A percentile compares a stretch with the other conserved stretches of the same genome.
Conservation (phyloP, 2,329 filamentous ascomycete genomes). For the Hypoxylon sp. region DNA sequence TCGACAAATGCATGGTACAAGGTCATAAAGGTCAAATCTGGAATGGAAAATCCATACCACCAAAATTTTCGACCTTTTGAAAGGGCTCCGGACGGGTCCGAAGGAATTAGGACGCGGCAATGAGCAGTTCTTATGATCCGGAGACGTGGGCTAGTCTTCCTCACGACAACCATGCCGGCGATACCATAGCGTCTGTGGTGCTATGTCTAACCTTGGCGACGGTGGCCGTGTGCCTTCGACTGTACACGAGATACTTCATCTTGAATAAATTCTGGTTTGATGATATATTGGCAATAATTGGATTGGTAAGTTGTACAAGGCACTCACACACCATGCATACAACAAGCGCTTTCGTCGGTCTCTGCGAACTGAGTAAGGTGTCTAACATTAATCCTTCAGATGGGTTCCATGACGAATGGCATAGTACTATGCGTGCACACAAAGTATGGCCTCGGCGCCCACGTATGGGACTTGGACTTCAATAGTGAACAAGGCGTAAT, state of each 20-base stretch:
- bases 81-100: conserved; percentile 12
- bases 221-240: conserved; percentile 28
- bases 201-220: conserved; percentile 35
- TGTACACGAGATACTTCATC: conserved; percentile 39
- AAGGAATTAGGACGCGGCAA: neutral
- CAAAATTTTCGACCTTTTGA: conserved; percentile 17
- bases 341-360: neutral
- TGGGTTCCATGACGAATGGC: conserved; percentile 33
- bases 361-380: neutral
- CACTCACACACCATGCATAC: neutral
- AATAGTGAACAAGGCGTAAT: neutral
- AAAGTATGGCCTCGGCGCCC: conserved; percentile 33
- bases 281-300: conserved; percentile 37
- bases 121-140: conserved; percentile 13
- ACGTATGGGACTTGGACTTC: conserved; percentile 34
- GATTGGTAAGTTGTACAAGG: conserved; percentile 29
- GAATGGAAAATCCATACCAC: conserved; percentile 25
- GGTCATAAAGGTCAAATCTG: conserved; percentile 20
- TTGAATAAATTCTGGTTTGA: conserved; percentile 35
- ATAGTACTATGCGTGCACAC: conserved; percentile 36
- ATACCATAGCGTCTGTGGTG: conserved; percentile 33
- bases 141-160: conserved; percentile 16
- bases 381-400: conserved; percentile 20
- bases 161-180: conserved; percentile 32
- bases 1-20: conserved; percentile 8